Evolutionary conservation across 257 asterid genomes (phyloP).

Genomic region (Solanum etuberosum): DNA sequence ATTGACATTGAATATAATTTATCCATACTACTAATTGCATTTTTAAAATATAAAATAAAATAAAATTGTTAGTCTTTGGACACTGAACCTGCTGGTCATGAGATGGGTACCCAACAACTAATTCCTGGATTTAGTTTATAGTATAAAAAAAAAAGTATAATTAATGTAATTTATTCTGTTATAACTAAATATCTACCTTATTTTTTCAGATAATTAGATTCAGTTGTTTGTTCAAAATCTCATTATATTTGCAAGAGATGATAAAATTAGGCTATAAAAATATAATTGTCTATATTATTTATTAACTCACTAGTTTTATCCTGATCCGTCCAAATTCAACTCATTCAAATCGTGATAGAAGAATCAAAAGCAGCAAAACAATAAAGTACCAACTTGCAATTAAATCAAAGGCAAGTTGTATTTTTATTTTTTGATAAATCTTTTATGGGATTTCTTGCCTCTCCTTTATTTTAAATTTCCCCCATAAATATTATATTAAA

Average conservation of each 20-base stretch:
- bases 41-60: not conserved
- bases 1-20: not conserved
- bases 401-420: conserved; percentile 28
- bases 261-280: too few species aligned
- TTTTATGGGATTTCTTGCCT: not conserved
- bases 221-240: not conserved
- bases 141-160: not conserved
- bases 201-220: not conserved
- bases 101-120: not conserved
- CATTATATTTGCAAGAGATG: too few species aligned
- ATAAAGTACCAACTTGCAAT: conserved; percentile 28
- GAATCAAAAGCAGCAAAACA: not conserved
- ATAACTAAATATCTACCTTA: not conserved
- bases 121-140: not conserved
- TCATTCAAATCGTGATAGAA: not conserved
- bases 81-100: not conserved
- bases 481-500: not conserved
- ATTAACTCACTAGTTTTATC: not conserved
- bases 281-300: too few species aligned
- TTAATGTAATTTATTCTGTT: not conserved
- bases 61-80: not conserved
- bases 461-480: not conserved
- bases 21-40: not conserved
- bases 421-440: not conserved
- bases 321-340: not conserved